A percentile compares a stretch with the other conserved stretches of the same genome.
Evolutionary conservation across 1,284 basidiomycete species (phyloP).

Genomic region (Trichosporon sp.): DNA sequence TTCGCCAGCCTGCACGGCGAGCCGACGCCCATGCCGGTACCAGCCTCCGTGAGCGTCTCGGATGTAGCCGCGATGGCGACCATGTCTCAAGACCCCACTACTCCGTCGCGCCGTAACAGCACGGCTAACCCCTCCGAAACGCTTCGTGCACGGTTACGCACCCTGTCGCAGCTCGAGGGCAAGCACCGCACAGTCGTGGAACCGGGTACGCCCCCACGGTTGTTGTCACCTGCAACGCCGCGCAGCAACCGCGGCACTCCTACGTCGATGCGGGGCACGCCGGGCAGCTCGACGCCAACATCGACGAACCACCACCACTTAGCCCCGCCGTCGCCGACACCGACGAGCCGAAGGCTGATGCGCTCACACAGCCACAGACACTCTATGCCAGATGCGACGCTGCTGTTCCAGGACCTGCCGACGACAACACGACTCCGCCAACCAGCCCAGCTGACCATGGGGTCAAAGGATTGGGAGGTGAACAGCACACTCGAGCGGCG

Average conservation of each 20-base stretch:
- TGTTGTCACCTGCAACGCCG: constrained; percentile 9
- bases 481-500: neutral
- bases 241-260: constrained; percentile 11
- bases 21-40: constrained; percentile 2
- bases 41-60: constrained; percentile 12
- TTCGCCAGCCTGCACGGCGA: neutral
- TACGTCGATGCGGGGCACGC: neutral
- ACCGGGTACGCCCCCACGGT: neutral
- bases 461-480: neutral
- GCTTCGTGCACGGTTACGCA: constrained; percentile 14
- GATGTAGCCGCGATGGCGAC: constrained; percentile 16
- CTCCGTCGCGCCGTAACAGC: neutral
- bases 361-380: constrained; percentile 4
- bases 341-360: constrained; percentile 7
- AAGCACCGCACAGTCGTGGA: neutral
- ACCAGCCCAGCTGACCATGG: constrained; percentile 15
- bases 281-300: constrained; percentile 15
- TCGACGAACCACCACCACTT: constrained; percentile 1
- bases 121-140: constrained; percentile 8
- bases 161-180: constrained; percentile 9
- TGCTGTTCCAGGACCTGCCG: constrained; percentile 4
- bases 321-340: constrained; percentile 14
- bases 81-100: constrained; percentile 13
- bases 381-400: neutral
- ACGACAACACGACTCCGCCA: constrained; percentile 13